Evolutionary conservation across 2,329 filamentous ascomycete genomes (phyloP).

Genomic region (Alternaria sp.): DNA sequence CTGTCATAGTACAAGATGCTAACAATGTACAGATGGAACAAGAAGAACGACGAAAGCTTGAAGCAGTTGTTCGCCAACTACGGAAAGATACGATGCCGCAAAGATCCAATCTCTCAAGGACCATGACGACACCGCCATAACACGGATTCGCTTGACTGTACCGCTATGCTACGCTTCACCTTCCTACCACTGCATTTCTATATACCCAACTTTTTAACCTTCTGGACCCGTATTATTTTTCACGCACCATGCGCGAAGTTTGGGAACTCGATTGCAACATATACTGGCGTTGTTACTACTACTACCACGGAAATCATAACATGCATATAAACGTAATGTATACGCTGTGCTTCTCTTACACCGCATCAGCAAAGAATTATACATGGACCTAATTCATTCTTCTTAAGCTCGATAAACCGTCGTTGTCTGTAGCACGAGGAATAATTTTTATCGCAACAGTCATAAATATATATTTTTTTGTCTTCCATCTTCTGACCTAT

Average conservation of each 20-base stretch:
- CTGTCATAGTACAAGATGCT: constrained; percentile 15
- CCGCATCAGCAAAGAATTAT: neutral
- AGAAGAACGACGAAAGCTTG: constrained; percentile 73
- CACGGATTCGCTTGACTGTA: neutral
- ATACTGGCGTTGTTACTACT: neutral
- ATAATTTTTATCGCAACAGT: neutral
- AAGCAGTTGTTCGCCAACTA: constrained; percentile 66
- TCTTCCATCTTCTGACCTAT: neutral
- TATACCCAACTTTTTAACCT: neutral
- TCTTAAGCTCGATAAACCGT: neutral
- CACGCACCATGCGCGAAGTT: constrained; percentile 7
- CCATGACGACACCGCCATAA: constrained; percentile 19
- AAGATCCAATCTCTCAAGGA: constrained; percentile 26
- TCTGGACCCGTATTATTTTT: neutral
- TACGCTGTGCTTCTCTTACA: neutral
- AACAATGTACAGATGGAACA: constrained; percentile 67
- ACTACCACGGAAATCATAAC: constrained; percentile 2
- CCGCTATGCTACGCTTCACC: neutral
- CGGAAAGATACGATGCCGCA: constrained; percentile 52
- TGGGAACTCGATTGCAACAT: constrained; percentile 4
- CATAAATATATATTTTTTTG: too few species aligned
- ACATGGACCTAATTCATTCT: neutral
- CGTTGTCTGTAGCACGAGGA: neutral
- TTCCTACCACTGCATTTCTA: neutral
- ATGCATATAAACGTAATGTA: constrained; percentile 8